Base-by-base conservation (phyloP, 371 early-diverging fungal species). In the Rhizomucor pusillus region DNA sequence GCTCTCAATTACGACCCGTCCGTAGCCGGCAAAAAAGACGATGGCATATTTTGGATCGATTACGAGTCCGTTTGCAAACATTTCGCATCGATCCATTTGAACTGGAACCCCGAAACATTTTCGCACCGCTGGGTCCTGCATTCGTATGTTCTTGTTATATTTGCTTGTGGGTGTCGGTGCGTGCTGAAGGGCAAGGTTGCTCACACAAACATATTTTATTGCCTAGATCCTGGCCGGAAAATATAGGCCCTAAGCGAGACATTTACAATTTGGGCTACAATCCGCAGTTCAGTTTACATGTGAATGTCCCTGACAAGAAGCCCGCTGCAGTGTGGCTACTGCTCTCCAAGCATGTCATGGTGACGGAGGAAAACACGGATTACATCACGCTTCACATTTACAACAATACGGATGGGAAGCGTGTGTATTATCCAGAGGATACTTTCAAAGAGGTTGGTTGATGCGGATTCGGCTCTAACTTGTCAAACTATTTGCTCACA, bases 21-120 rank as follows among this genome's bases (percentile, higher is more conserved):
- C 33, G 67, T 65, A 2, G 92, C 90, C 7, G 73, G 75, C 37
- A 61, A 76, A 43, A 67, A 75, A 39, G 92, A 91, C 58, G 85
- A 87, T 55, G 92, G 92, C 57, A 81, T 92, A 3, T 92, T 93
- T 60, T 92, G 93, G 92, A 90, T 93, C 46, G 86, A 91, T 54
- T 94, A 78, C 56, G 90, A 86, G 22, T 91, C 92, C 3, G 83
- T 93, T 0, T 89, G 90, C 56, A 46, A 54, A 0, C 69, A 82
- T 29, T 94, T 94, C 56, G 87, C 90, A 25, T 90, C 92, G 1
- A 87, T 93, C 34, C 94, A 95, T 60, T 66, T 93, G 35, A 93
- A 92, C 64, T 93, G 94, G 94, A 90, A 92, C 64, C 90, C 93
- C 12, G 82, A 73, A 22, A 52, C 84, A 37, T 91, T 91, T 57